A percentile compares a stretch with the other conserved stretches of the same genome.
Conservation (phyloP, 225 moss, liverwort and hornwort genomes). For the Asterella californica region DNA sequence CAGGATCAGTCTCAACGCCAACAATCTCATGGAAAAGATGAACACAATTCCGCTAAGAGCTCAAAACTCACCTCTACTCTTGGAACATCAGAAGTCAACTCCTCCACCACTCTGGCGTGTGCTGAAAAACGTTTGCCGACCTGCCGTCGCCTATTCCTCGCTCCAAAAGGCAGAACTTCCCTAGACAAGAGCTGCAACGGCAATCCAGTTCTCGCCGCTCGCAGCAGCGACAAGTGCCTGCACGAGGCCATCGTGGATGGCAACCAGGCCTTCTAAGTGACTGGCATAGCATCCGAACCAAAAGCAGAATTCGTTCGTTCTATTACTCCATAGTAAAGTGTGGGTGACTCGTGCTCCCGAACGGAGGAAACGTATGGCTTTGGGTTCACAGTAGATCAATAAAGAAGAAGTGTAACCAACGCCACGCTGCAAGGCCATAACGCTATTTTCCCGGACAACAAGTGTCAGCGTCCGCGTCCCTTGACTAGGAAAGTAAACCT, state of each 20-base stretch:
- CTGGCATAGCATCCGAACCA: too few relatives aligned
- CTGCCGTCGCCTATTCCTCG: neutral
- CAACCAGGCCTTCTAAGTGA: neutral
- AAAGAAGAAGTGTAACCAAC: too few relatives aligned
- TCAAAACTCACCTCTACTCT: constrained; percentile 1
- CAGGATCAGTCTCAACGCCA: neutral
- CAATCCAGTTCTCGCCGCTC: constrained; percentile 9
- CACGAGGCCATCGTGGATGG: neutral
- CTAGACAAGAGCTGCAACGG: neutral
- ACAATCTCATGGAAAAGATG: neutral
- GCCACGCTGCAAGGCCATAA: too few relatives aligned
- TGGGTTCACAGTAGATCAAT: too few relatives aligned
- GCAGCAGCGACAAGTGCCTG: neutral
- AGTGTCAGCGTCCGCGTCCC: too few relatives aligned
- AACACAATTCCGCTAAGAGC: too few relatives aligned
- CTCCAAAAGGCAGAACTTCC: neutral
- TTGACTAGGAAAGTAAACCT: too few relatives aligned
- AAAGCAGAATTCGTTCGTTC: too few relatives aligned
- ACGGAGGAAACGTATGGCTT: too few relatives aligned
- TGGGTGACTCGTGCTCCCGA: too few relatives aligned
- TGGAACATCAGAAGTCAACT: constrained; percentile 9
- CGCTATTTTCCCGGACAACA: too few relatives aligned
- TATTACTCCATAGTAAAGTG: too few relatives aligned
- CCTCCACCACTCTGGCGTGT: neutral
- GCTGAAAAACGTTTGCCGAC: neutral